Percentiles rank a stretch among this genome's conserved stretches.
phyloP scores from a whole-genome alignment of 2,329 filamentous ascomycete genomes.

The Aspergillaceae sp. region DNA sequence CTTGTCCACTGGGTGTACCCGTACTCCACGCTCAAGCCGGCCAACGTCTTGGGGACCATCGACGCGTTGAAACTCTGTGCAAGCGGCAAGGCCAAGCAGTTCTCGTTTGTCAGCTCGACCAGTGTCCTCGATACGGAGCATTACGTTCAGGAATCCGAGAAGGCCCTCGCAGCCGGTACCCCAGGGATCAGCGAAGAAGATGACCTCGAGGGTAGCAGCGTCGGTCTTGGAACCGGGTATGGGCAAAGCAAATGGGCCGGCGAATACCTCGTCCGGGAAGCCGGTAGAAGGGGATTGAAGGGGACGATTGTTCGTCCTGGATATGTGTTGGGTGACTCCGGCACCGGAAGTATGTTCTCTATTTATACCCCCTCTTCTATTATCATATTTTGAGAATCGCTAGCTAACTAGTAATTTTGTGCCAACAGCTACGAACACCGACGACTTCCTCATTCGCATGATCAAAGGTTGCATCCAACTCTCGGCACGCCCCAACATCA shows the following conservation, averaged over 20 bases:
- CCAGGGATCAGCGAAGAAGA: conserved; percentile 64
- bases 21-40: conserved; percentile 61
- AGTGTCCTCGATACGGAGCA: conserved; percentile 72
- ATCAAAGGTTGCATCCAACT: conserved; percentile 83
- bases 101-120: conserved; percentile 77
- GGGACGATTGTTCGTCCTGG: conserved; percentile 74
- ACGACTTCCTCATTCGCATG: conserved; percentile 85
- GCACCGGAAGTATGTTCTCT: conserved; percentile 45
- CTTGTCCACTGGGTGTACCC: conserved; percentile 69
- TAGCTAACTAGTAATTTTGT: too few species aligned
- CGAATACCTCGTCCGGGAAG: conserved; percentile 65
- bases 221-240: conserved; percentile 75
- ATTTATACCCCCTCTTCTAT: not conserved
- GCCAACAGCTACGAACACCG: conserved; percentile 53
- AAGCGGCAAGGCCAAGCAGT: conserved; percentile 66
- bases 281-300: conserved; percentile 64
- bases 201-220: conserved; percentile 65
- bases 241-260: conserved; percentile 85
- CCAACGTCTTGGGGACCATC: conserved; percentile 76
- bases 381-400: too few species aligned
- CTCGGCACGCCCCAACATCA: conserved; percentile 60
- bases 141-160: conserved; percentile 65
- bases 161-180: conserved; percentile 52
- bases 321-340: conserved; percentile 69
- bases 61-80: conserved; percentile 67